A percentile compares a stretch with the other conserved stretches of the same genome.
phyloP scores from a whole-genome alignment of 768 basidiomycete genomes.

The Chalciporus chontae region DNA sequence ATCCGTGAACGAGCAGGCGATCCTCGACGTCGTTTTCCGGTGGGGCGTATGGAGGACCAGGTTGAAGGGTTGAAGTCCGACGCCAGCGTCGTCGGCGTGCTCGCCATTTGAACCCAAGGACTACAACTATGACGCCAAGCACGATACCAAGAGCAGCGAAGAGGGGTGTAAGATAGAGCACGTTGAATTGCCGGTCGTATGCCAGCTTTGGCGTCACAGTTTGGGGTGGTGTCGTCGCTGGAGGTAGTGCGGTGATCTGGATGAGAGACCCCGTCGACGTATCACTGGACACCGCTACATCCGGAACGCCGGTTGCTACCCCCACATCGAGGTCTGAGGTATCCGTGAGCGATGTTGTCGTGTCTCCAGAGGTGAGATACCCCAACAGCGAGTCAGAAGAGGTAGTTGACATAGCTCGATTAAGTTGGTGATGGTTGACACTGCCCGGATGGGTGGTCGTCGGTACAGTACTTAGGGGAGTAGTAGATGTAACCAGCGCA shows the following conservation, averaged over 20 bases:
- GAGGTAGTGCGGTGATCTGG: slow-evolving; percentile 34
- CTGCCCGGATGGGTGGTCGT: slow-evolving; percentile 6
- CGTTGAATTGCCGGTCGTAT: slow-evolving; percentile 21
- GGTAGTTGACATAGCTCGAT: slow-evolving; percentile 18
- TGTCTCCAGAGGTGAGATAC: slow-evolving; percentile 30
- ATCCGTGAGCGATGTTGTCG: slow-evolving; percentile 11
- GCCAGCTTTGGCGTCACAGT: slow-evolving; percentile 15
- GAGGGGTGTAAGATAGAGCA: slow-evolving; percentile 26
- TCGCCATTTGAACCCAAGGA: slow-evolving; percentile 12
- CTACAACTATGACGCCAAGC: slow-evolving; percentile 17
- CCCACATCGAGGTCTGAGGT: not conserved
- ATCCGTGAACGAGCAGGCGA: slow-evolving; percentile 9
- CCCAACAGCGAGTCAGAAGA: slow-evolving; percentile 39
- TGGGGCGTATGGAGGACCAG: slow-evolving; percentile 26
- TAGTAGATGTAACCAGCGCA: slow-evolving; percentile 12
- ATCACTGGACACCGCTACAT: slow-evolving; percentile 5
- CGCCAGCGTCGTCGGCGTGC: not conserved
- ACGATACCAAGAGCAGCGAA: slow-evolving; percentile 25
- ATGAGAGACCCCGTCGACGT: slow-evolving; percentile 21
- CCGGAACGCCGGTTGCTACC: not conserved
- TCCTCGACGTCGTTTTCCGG: slow-evolving; percentile 18
- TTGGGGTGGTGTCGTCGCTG: slow-evolving; percentile 16
- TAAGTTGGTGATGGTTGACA: slow-evolving; percentile 7
- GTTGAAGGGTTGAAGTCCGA: slow-evolving; percentile 17
- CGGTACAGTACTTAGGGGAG: slow-evolving; percentile 1